phyloP scores from a whole-genome alignment of 331 rosid genomes.

The Ulmus americana region DNA sequence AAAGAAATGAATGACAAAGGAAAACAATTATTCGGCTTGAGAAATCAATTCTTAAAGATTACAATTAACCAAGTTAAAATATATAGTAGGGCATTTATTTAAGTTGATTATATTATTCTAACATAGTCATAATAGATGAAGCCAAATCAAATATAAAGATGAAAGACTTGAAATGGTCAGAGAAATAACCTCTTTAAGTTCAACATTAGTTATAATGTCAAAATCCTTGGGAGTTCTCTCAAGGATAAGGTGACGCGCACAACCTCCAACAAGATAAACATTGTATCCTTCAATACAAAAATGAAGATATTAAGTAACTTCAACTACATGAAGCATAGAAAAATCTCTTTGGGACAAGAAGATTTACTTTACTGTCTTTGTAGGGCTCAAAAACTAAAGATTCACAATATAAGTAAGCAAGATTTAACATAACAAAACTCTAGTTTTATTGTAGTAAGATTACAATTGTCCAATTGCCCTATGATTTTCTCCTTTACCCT shows the following conservation, averaged over 20 bases:
- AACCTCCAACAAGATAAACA: slow-evolving; percentile 45
- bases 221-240: slow-evolving; percentile 39
- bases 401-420: too few species aligned
- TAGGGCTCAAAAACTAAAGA: too few species aligned
- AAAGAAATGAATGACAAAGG: too few species aligned
- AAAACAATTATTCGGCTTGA: not conserved
- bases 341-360: too few species aligned
- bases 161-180: not conserved
- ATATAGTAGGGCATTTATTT: too few species aligned
- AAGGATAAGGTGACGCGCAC: slow-evolving; percentile 43
- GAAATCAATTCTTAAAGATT: not conserved
- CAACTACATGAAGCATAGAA: too few species aligned
- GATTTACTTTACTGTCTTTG: too few species aligned
- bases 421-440: too few species aligned
- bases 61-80: not conserved
- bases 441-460: too few species aligned
- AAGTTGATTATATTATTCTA: too few species aligned
- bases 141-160: not conserved
- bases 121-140: not conserved
- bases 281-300: slow-evolving; percentile 27
- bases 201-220: slow-evolving; percentile 33
- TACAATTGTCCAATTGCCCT: too few species aligned
- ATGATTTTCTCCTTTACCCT: too few species aligned
- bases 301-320: not conserved
- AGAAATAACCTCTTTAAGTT: slow-evolving; percentile 31